These are phyloP conservation scores for Sphaerostilbella broomeana DNA, from an alignment of 2,329 filamentous ascomycete species.

Conservation along the genomic window DNA sequence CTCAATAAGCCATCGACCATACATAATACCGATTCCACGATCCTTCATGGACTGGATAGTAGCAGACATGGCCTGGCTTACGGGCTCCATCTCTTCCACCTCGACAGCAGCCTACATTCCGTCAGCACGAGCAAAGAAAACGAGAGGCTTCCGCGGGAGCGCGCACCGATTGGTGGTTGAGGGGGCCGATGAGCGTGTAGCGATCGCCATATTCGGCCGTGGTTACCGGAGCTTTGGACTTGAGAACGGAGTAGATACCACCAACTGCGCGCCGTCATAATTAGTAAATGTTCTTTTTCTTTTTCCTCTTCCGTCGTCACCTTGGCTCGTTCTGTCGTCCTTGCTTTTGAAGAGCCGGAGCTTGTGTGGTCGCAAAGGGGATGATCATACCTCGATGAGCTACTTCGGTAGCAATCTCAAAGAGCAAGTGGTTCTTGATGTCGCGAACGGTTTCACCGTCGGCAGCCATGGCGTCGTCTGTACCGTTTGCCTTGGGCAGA, in stretches of 20 bases:
- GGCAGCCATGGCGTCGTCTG: constrained; percentile 36
- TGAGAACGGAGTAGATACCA: constrained; percentile 98
- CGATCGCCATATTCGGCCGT: constrained; percentile 97
- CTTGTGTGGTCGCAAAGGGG: neutral
- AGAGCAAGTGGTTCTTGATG: constrained; percentile 91
- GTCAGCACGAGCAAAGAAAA: too few species aligned
- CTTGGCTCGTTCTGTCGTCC: neutral
- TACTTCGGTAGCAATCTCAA: constrained; percentile 94
- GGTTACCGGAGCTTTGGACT: constrained; percentile 96
- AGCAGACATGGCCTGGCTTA: constrained; percentile 67
- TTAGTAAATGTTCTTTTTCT: too few species aligned
- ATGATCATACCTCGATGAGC: constrained; percentile 75
- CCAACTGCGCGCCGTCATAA: constrained; percentile 73
- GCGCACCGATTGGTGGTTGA: constrained; percentile 81
- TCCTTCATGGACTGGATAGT: constrained; percentile 92
- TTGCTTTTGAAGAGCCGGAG: constrained; percentile 3
- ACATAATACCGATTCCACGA: constrained; percentile 81
- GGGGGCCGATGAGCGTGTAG: constrained; percentile 90
- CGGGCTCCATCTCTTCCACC: constrained; percentile 86
- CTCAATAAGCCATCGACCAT: constrained; percentile 96
- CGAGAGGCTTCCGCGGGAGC: too few species aligned
- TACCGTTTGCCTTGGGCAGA: constrained; percentile 7
- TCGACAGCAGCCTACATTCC: constrained; percentile 77
- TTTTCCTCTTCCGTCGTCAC: too few species aligned
- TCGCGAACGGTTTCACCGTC: constrained; percentile 52